phyloP scores from a whole-genome alignment of 768 basidiomycete genomes.

The Macrocybe gigantea region DNA sequence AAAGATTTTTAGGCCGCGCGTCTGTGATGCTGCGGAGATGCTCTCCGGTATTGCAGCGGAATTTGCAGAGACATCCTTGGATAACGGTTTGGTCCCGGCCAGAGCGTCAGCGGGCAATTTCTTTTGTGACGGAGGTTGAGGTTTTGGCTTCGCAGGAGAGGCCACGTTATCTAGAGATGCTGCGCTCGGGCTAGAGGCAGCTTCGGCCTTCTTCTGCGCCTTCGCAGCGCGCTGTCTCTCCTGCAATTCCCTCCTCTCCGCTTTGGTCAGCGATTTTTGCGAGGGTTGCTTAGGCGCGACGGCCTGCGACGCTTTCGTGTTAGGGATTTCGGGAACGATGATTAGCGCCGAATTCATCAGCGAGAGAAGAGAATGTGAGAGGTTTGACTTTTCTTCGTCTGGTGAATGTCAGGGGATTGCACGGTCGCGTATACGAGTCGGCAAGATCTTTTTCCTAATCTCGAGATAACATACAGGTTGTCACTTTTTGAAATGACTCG shows the following conservation, averaged over 20 bases:
- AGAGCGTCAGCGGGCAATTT: constrained; percentile 11
- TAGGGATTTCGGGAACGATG: constrained; percentile 26
- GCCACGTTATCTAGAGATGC: not conserved
- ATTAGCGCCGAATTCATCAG: constrained; percentile 11
- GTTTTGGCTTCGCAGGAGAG: constrained; percentile 19
- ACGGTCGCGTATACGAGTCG: too few relatives aligned
- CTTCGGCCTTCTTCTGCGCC: constrained; percentile 29
- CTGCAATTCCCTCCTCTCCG: constrained; percentile 74
- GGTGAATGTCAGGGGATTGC: too few relatives aligned
- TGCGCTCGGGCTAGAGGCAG: constrained; percentile 15
- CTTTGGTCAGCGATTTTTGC: constrained; percentile 76
- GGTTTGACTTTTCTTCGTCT: too few relatives aligned
- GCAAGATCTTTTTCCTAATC: too few relatives aligned
- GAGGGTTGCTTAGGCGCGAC: constrained; percentile 27
- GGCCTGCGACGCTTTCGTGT: constrained; percentile 3
- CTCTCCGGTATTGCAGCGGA: constrained; percentile 13
- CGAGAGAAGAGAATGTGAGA: not conserved
- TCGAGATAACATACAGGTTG: too few relatives aligned
- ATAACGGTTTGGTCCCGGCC: not conserved
- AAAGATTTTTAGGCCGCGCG: constrained; percentile 73
- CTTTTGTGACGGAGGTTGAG: constrained; percentile 27
- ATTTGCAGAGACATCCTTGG: not conserved
- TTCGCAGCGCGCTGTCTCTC: constrained; percentile 81
- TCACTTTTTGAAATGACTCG: constrained; percentile 2
- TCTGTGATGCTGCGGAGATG: constrained; percentile 27